Percentiles rank a stretch among this genome's conserved stretches.
phyloP scores from a whole-genome alignment of 176 grass and related monocot species.

The Oryza brachyantha region DNA sequence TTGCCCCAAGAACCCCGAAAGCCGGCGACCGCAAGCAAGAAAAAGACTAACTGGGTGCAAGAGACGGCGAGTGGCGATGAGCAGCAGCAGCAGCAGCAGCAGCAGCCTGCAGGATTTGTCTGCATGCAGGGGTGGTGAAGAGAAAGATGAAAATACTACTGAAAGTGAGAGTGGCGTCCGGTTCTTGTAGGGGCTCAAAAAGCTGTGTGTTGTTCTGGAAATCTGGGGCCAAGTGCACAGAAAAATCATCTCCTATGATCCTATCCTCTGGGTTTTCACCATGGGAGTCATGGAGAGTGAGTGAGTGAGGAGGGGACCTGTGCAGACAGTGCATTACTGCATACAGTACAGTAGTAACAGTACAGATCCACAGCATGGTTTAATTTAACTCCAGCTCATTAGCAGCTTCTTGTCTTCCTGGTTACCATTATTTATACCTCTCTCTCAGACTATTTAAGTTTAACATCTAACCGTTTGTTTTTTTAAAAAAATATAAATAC shows the following conservation, averaged over 20 bases:
- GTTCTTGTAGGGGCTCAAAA: not conserved
- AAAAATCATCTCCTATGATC: not conserved
- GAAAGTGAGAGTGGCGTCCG: not conserved
- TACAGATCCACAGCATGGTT: not conserved
- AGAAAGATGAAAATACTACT: too few relatives aligned
- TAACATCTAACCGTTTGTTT: too few relatives aligned
- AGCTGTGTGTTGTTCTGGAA: conserved; percentile 24
- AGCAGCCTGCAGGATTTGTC: conserved; percentile 5
- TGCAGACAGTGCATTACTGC: not conserved
- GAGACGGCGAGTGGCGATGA: not conserved
- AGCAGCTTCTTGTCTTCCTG: not conserved
- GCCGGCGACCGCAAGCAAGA: not conserved
- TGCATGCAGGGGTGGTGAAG: not conserved
- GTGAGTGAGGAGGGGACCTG: not conserved
- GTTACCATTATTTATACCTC: too few relatives aligned
- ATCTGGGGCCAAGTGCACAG: conserved; percentile 35
- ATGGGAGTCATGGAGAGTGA: not conserved
- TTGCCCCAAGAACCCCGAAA: conserved; percentile 10
- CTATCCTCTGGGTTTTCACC: not conserved
- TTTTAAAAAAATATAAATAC: too few relatives aligned
- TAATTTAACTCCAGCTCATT: not conserved
- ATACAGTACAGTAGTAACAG: too few relatives aligned
- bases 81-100: not conserved
- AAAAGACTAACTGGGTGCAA: conserved; percentile 4
- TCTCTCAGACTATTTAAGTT: too few relatives aligned